Conservation (phyloP, 306 rosid species). For the Quercus ilex region DNA sequence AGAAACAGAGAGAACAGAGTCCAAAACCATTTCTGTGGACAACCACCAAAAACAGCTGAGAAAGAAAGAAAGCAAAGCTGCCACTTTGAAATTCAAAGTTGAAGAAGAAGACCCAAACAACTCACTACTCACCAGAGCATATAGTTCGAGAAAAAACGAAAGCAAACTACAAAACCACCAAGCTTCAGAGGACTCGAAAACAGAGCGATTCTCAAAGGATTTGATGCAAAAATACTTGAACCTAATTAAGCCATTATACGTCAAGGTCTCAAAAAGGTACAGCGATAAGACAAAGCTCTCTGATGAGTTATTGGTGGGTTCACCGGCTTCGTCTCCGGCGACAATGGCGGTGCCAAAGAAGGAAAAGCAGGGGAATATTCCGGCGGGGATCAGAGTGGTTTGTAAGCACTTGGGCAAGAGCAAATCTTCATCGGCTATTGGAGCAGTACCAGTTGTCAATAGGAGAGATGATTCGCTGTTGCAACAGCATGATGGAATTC, state of each 20-base stretch:
- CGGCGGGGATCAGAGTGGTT: constrained; percentile 44
- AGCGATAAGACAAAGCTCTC: constrained; percentile 22
- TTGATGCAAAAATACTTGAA: constrained; percentile 56
- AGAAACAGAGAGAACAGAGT: constrained; percentile 18
- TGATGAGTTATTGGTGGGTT: not conserved
- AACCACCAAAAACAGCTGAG: constrained; percentile 9
- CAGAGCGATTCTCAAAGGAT: constrained; percentile 63
- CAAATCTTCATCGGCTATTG: constrained; percentile 53
- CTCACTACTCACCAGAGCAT: constrained; percentile 43
- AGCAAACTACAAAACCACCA: constrained; percentile 10
- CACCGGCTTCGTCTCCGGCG: constrained; percentile 35
- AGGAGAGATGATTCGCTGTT: constrained; percentile 68
- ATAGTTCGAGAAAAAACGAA: constrained; percentile 40
- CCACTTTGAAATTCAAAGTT: constrained; percentile 17
- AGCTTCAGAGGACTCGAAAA: constrained; percentile 27
- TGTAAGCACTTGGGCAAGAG: constrained; percentile 72
- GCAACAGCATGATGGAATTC: constrained; percentile 81
- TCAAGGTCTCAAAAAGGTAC: constrained; percentile 48
- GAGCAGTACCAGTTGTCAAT: constrained; percentile 36
- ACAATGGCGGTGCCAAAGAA: constrained; percentile 21
- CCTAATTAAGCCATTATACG: constrained; percentile 63
- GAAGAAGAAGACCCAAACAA: constrained; percentile 35
- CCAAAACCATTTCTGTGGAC: not conserved
- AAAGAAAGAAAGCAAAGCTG: constrained; percentile 14
- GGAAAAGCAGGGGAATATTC: constrained; percentile 49